These are phyloP conservation scores for Desmodesmus armatus DNA, from an alignment of 139 green algal species.

Conservation along the genomic window DNA sequence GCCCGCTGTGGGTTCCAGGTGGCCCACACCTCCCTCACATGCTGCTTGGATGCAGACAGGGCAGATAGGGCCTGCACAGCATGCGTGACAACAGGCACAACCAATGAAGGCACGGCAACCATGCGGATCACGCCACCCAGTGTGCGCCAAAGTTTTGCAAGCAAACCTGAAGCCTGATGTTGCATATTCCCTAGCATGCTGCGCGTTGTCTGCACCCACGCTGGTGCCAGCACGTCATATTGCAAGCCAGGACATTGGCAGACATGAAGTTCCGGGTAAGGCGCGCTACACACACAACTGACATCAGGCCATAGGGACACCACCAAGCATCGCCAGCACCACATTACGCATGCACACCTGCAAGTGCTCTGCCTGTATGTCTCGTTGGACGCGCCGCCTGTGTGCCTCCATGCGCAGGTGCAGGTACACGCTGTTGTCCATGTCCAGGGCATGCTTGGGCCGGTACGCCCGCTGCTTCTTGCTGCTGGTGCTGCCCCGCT, in stretches of 20 bases:
- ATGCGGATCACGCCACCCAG: too few relatives aligned
- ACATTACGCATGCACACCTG: too few relatives aligned
- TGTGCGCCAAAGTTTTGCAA: too few relatives aligned
- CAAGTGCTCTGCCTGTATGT: background rate
- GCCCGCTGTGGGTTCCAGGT: constrained; percentile 69
- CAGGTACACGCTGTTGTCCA: constrained; percentile 40
- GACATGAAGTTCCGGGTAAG: too few relatives aligned
- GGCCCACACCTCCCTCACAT: constrained; percentile 52
- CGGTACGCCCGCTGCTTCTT: constrained; percentile 7
- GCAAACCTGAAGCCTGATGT: too few relatives aligned
- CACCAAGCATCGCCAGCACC: background rate
- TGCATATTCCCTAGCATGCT: too few relatives aligned
- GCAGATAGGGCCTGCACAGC: background rate
- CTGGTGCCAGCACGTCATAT: too few relatives aligned
- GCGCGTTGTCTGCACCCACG: too few relatives aligned
- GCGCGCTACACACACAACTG: too few relatives aligned
- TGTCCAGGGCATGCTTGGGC: constrained; percentile 39
- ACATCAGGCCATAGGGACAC: too few relatives aligned
- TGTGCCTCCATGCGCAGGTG: constrained; percentile 29
- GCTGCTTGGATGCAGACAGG: background rate
- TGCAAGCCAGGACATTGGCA: too few relatives aligned
- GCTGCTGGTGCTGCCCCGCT: constrained; percentile 19
- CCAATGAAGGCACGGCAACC: background rate
- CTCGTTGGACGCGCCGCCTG: background rate
- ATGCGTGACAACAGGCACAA: background rate